phyloP scores from a whole-genome alignment of 805 yeast genomes.

The Starmerella sirachaensis region DNA sequence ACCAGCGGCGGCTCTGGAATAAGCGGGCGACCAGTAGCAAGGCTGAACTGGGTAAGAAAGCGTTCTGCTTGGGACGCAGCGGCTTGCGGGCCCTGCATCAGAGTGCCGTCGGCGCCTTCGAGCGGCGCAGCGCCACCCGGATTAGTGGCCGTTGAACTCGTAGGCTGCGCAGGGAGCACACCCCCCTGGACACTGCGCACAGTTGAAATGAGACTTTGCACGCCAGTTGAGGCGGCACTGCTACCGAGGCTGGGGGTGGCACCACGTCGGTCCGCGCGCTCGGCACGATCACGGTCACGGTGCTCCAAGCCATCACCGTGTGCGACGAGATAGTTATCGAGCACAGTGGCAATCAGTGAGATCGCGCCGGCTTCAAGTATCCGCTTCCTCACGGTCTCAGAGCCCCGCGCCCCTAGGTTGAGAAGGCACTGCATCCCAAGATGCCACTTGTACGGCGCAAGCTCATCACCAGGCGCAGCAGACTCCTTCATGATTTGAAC shows the following conservation, averaged over 20 bases:
- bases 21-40: conserved; percentile 2
- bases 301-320: conserved; percentile 17
- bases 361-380: conserved; percentile 86
- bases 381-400: conserved; percentile 70
- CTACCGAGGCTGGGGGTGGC: conserved; percentile 6
- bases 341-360: conserved; percentile 80
- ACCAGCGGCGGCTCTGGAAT: neutral
- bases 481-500: conserved; percentile 70
- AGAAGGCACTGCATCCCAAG: conserved; percentile 86
- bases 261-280: neutral
- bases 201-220: neutral
- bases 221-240: neutral
- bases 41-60: conserved; percentile 8
- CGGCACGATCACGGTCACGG: conserved; percentile 12
- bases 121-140: no score
- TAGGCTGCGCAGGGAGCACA: no score
- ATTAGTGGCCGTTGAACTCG: no score
- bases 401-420: conserved; percentile 83
- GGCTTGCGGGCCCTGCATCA: no score
- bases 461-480: conserved; percentile 8
- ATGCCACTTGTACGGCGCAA: conserved; percentile 94
- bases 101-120: no score
- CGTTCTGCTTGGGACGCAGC: conserved; percentile 5
- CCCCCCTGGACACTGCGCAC: no score
- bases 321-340: conserved; percentile 56